Evolutionary conservation across 2,329 filamentous ascomycete species (phyloP), one percentile per base, ranked within the genome.

Genomic region (Tolypocladium cylindrosporum): DNA sequence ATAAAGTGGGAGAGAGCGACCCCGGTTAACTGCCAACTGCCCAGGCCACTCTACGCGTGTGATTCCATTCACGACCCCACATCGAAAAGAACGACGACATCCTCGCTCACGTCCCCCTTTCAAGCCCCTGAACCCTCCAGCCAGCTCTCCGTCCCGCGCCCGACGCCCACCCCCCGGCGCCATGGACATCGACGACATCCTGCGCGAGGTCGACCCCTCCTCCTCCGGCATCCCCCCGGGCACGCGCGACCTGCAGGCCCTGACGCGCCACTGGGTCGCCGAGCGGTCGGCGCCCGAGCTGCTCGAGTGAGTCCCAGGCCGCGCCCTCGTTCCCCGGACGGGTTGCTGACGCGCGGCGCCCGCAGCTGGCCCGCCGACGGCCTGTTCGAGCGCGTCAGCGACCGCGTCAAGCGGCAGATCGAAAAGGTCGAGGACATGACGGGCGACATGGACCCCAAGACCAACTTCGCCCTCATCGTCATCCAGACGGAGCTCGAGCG

Each of bases 401-500:
- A 84, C 60, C 82, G 86, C 60, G 84, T 91, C 62, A 84, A 85
- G 64, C 74, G 75, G 53, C 87, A 90, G 76, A 89, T 89, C 67
- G 82, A 86, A 71, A 81, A 79, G 64, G 84, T 90, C 62, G 87
- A 90, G 74, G 83, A 87, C 59, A 83, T 92, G 80, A 93, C 89
- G 14, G 89, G 88, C 61, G 86, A 89, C 68, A 88, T 92, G 84
- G 91, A 96, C 67, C 89, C 92, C 53, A 91, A 89, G 72, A 87
- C 90, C 62, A 97, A 96, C 71, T 96, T 99, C 71, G 85, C 86
- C 61, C 86, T 97, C 68, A 96, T 97, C 54, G 88, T 99, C 61
- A 86, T 97, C 57, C 94, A 99, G 77, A 97, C 95, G 8, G 94
- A 99, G 75, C 83, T 99, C 57, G 92, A 97, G 71, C 82, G 94